Evolutionary conservation across 2,329 filamentous ascomycete genomes (phyloP).

Genomic region (Dactylellina leptospora): DNA sequence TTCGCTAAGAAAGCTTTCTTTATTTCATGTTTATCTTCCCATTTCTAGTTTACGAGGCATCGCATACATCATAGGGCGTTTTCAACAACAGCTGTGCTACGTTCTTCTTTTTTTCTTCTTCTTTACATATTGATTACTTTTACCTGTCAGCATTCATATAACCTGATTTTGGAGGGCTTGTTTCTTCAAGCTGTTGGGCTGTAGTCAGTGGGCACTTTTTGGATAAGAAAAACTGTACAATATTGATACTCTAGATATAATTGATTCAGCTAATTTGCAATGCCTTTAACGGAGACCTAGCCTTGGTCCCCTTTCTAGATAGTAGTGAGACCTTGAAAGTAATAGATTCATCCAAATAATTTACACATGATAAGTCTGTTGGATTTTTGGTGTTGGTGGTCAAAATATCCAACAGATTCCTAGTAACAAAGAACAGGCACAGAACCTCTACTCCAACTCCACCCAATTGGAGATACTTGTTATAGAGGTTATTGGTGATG

Average conservation of each 20-base stretch:
- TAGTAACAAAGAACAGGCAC: background rate
- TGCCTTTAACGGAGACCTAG: too few relatives aligned
- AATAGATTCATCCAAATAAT: too few relatives aligned
- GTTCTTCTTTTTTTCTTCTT: background rate
- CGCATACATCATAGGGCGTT: conserved; percentile 62
- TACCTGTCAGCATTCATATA: conserved; percentile 28
- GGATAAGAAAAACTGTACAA: conserved; percentile 8
- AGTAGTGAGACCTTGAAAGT: too few relatives aligned
- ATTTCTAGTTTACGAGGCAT: conserved; percentile 55
- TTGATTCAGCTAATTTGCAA: too few relatives aligned
- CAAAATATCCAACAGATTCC: background rate
- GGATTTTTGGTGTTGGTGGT: too few relatives aligned
- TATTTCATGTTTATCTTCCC: background rate
- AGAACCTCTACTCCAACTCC: background rate
- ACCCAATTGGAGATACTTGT: too few relatives aligned
- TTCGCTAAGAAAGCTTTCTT: too few relatives aligned
- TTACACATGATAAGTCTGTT: too few relatives aligned
- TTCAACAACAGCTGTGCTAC: conserved; percentile 23
- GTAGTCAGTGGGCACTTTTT: background rate
- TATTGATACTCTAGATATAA: conserved; percentile 9
- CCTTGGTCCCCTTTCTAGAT: too few relatives aligned
- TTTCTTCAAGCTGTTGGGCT: background rate
- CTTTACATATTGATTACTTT: background rate
- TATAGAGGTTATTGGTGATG: too few relatives aligned
- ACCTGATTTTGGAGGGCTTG: conserved; percentile 18